Base-by-base conservation (phyloP, 306 rosid species). In the Sphenostylis stenocarpa region DNA sequence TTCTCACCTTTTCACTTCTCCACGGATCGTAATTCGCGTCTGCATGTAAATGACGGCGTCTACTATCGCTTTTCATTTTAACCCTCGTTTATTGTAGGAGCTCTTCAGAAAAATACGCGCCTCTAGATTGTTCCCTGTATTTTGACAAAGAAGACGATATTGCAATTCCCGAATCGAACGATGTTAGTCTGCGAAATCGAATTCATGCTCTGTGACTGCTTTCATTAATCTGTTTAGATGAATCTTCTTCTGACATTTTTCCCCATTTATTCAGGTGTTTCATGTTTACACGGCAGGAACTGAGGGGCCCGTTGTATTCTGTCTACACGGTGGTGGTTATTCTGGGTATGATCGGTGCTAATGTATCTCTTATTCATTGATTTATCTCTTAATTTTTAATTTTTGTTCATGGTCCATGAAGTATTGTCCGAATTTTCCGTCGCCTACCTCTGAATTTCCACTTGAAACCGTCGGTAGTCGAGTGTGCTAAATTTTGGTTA, bases 251-350 rank as follows among this genome's bases (percentile, higher is more conserved):
- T 48, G 29, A 71, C 39, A 16, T 38, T 67, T 72, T 67, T 49
- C 61, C 47, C 75, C 70, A n/a, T 70, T 68, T 81, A 82, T 86
- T 80, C 82, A 95, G 98, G 90, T 90, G 5, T 95, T 95, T 85
- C 98, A 95, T 89, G 87, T 95, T 64, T 95, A 92, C 79, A 84
- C 65, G 90, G 97, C 97, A 34, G 97, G 98, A 90, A 88, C 87
- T 41, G 98, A 95, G 83, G 98, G 98, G 0, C 97, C 98, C 0
- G 97, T 95, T 78, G 93, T 95, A 17, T 89, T 95, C 77, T 95
- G 96, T 84, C 86, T 95, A 38, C 98, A 95, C 62, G 97, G 98
- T 78, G 98, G 98, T 64, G 98, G 98, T 58, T 92, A 84, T 82
- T 90, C 93, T 39, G 98, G 98, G 98, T 95, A 88, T 83, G 89